These are phyloP conservation scores for Chondrus crispus DNA, from an alignment of 23 red algal genomes.

Conservation along the genomic window DNA sequence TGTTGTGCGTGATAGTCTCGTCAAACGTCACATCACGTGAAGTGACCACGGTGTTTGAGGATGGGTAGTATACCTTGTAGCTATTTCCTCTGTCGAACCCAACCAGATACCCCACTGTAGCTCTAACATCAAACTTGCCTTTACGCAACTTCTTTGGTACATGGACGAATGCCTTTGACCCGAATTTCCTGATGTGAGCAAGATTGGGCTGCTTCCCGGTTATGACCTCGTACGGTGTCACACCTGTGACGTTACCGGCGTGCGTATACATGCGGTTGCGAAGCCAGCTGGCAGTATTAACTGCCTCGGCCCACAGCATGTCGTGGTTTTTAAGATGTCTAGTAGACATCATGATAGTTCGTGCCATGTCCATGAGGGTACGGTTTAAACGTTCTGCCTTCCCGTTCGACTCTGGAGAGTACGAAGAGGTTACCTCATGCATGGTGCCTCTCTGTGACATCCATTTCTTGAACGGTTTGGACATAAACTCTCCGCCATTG, in stretches of 20 bases:
- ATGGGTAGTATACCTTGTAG: constrained; percentile 14
- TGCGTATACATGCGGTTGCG: background rate
- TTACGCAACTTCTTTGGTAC: background rate
- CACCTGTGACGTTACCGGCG: background rate
- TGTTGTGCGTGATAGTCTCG: too few species aligned
- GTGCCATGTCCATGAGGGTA: background rate
- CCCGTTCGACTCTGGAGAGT: constrained; percentile 30
- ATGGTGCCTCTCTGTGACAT: background rate
- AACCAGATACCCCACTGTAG: background rate
- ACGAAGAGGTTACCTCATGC: background rate
- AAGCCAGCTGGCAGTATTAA: background rate
- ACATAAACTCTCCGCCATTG: constrained; percentile 19
- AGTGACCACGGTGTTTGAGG: background rate
- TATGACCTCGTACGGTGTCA: constrained; percentile 13
- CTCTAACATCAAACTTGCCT: background rate
- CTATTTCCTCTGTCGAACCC: constrained; percentile 32
- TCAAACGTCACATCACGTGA: constrained; percentile 17
- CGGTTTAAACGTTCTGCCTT: constrained; percentile 4
- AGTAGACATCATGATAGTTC: background rate
- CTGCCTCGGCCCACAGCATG: background rate
- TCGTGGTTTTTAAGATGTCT: background rate
- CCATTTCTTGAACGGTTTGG: background rate
- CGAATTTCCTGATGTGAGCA: background rate
- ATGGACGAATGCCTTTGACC: constrained; percentile 9
- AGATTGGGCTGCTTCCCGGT: background rate